Percentiles rank a stretch among this genome's conserved stretches.
Evolutionary conservation across 2,329 filamentous ascomycete genomes (phyloP).

Genomic region (Fusarium lyarnte): DNA sequence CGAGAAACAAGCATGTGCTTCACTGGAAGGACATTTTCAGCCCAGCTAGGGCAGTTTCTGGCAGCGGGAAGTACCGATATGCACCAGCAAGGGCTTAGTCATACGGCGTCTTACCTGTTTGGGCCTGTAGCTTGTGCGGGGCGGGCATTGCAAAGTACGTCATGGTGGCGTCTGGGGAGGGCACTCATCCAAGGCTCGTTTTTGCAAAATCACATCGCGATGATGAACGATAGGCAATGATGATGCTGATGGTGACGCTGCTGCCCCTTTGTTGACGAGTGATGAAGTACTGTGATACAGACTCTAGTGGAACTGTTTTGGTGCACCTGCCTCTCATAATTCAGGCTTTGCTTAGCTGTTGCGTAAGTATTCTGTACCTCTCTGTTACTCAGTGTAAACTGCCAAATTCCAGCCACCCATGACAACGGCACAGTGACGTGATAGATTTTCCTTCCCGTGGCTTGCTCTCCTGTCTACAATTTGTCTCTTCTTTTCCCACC

Average conservation of each 20-base stretch:
- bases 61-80: slow-evolving; percentile 12
- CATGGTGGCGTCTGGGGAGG: slow-evolving; percentile 36
- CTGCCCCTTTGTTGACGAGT: slow-evolving; percentile 7
- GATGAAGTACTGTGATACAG: slow-evolving; percentile 14
- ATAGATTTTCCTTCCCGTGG: slow-evolving; percentile 38
- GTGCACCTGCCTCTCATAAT: neutral
- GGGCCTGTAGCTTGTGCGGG: slow-evolving; percentile 38
- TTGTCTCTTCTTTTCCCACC: slow-evolving; percentile 19
- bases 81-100: slow-evolving; percentile 3
- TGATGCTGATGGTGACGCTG: slow-evolving; percentile 37
- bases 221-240: slow-evolving; percentile 38
- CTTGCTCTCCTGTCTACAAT: slow-evolving; percentile 17
- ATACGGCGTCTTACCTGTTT: slow-evolving; percentile 24
- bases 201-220: slow-evolving; percentile 28
- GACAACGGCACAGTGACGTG: slow-evolving; percentile 42
- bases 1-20: slow-evolving; percentile 25
- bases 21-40: neutral
- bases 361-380: slow-evolving; percentile 27
- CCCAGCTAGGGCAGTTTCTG: neutral
- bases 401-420: slow-evolving; percentile 37
- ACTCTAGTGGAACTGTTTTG: slow-evolving; percentile 12
- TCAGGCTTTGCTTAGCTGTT: slow-evolving; percentile 22
- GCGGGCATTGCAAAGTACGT: slow-evolving; percentile 35
- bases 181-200: slow-evolving; percentile 32
- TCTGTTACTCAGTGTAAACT: slow-evolving; percentile 7